phyloP scores from a whole-genome alignment of 169 alveolate species.

The Toxoplasma gondii region DNA sequence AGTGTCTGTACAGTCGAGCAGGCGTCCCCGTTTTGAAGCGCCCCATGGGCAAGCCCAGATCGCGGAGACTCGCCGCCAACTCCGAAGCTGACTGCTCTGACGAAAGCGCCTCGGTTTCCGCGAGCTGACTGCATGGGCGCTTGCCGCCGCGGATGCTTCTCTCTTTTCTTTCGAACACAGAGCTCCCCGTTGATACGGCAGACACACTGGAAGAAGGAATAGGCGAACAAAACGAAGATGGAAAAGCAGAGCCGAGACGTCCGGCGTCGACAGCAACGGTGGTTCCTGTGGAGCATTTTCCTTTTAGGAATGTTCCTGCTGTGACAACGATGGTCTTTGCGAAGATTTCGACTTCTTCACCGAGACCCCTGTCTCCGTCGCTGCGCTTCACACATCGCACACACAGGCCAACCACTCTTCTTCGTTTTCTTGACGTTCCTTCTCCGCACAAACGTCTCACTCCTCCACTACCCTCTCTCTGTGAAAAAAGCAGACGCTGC shows the following conservation, averaged over 20 bases:
- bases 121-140: neutral
- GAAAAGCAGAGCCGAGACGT: neutral
- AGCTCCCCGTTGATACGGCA: too few relatives aligned
- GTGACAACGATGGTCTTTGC: conserved; percentile 82
- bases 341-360: neutral
- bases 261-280: conserved; percentile 64
- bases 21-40: conserved; percentile 87
- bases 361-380: neutral
- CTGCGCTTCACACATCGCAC: neutral
- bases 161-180: too few relatives aligned
- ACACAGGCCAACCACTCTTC: conserved; percentile 8
- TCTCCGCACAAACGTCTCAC: too few relatives aligned
- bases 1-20: conserved; percentile 82
- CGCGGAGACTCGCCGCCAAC: neutral
- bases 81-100: neutral
- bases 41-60: neutral
- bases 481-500: neutral
- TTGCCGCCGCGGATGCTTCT: too few relatives aligned
- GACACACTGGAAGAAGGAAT: too few relatives aligned
- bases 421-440: neutral
- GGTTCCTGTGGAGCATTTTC: conserved; percentile 85
- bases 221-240: neutral
- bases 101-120: neutral
- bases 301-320: conserved; percentile 93
- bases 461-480: too few relatives aligned